Evolutionary conservation across 1,284 basidiomycete species (phyloP).

Genomic region (Cutaneotrichosporon spelunceum): DNA sequence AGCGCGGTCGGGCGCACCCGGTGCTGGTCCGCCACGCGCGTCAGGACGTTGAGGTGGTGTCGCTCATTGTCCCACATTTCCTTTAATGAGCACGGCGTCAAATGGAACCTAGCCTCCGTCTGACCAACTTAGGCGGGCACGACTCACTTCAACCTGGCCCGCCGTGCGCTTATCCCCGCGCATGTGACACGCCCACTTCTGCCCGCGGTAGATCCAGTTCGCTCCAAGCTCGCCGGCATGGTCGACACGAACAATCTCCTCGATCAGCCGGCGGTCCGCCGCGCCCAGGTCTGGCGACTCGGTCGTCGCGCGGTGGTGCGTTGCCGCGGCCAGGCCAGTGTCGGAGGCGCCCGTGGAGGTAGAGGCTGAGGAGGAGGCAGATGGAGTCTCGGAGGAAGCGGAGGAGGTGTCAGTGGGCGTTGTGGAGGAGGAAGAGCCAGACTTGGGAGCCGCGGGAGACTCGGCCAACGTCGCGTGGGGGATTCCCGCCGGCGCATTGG

Average conservation of each 20-base stretch:
- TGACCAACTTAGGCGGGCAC: too few species aligned
- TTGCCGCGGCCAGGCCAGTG: not conserved
- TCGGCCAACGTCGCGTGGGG: too few species aligned
- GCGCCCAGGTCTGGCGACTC: conserved; percentile 39
- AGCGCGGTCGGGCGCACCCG: conserved; percentile 77
- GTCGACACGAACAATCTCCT: conserved; percentile 68
- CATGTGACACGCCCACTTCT: conserved; percentile 62
- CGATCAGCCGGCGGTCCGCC: conserved; percentile 42
- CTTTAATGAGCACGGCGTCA: too few species aligned
- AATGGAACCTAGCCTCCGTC: too few species aligned
- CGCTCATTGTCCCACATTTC: conserved; percentile 97
- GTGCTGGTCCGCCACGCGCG: conserved; percentile 78
- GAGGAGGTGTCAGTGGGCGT: too few species aligned
- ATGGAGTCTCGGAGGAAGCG: not conserved
- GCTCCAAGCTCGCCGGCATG: conserved; percentile 91
- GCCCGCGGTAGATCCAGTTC: conserved; percentile 87
- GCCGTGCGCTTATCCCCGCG: conserved; percentile 63
- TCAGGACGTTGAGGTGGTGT: conserved; percentile 82
- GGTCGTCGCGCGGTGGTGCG: conserved; percentile 33
- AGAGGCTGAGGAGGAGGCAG: not conserved
- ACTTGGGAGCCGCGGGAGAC: too few species aligned
- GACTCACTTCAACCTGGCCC: conserved; percentile 68
- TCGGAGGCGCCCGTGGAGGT: not conserved
- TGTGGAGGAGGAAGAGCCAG: too few species aligned
- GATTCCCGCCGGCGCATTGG: conserved; percentile 10